Percentiles rank a stretch among this genome's conserved stretches.
Evolutionary conservation across 495 filamentous ascomycete species (phyloP).

Genomic region (Podospora pseudoanserina): DNA sequence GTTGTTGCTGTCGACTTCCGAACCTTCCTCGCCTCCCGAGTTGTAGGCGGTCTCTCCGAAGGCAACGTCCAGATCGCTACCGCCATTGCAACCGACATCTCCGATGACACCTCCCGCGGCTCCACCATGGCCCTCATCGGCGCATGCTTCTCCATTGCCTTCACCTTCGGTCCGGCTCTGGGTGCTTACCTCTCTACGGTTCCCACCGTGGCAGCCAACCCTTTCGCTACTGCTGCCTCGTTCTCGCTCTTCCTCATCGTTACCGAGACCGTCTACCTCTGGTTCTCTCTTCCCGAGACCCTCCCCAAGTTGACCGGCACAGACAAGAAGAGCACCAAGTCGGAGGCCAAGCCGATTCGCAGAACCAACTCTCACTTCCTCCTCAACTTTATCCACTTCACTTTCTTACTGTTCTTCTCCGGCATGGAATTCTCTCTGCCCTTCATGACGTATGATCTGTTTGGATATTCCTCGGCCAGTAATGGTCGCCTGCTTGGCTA

Average conservation of each 20-base stretch:
- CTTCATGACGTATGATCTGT: slow-evolving; percentile 95
- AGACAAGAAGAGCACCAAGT: slow-evolving; percentile 28
- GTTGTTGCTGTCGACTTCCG: slow-evolving; percentile 88
- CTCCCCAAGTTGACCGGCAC: slow-evolving; percentile 50
- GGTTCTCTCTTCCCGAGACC: slow-evolving; percentile 82
- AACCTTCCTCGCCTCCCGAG: slow-evolving; percentile 85
- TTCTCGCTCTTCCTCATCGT: slow-evolving; percentile 80
- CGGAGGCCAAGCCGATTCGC: slow-evolving; percentile 24
- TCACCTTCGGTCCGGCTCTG: slow-evolving; percentile 90
- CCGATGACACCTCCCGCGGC: slow-evolving; percentile 72
- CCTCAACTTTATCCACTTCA: slow-evolving; percentile 83
- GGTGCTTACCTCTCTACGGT: slow-evolving; percentile 78
- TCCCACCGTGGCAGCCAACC: slow-evolving; percentile 75
- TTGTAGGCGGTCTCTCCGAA: slow-evolving; percentile 91
- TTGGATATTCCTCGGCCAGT: slow-evolving; percentile 68
- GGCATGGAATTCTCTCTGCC: slow-evolving; percentile 95
- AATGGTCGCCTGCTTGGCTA: slow-evolving; percentile 88
- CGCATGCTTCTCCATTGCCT: slow-evolving; percentile 94
- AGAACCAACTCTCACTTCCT: slow-evolving; percentile 77
- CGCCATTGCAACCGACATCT: slow-evolving; percentile 95
- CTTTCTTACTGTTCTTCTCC: slow-evolving; percentile 93
- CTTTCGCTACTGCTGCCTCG: slow-evolving; percentile 84
- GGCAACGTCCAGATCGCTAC: slow-evolving; percentile 96
- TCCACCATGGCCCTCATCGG: slow-evolving; percentile 95
- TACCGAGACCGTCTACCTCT: slow-evolving; percentile 84